Conservation (phyloP, 2,329 filamentous ascomycete species). For the Ilyonectria mors-panacis region DNA sequence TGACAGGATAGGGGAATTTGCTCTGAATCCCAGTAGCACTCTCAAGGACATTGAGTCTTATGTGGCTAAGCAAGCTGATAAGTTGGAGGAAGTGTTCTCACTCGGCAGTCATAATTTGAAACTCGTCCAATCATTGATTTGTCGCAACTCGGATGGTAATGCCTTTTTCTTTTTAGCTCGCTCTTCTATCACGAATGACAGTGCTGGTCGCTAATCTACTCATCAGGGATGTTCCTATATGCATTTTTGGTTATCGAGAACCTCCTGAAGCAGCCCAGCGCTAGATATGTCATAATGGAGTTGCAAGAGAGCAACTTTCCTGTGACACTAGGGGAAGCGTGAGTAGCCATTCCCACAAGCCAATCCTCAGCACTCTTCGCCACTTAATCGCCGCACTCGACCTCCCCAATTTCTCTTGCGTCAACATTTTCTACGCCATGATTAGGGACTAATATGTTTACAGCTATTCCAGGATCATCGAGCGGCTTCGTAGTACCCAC, state of each 20-base stretch:
- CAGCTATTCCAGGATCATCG: conserved; percentile 51
- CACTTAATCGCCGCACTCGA: too few species aligned
- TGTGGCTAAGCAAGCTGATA: background rate
- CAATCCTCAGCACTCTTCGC: too few species aligned
- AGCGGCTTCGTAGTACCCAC: background rate
- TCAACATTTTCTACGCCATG: too few species aligned
- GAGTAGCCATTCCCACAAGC: background rate
- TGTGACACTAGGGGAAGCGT: background rate
- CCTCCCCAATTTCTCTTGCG: background rate
- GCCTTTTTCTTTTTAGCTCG: rapidly evolving
- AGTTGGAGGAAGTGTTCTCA: background rate
- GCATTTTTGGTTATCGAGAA: conserved; percentile 50
- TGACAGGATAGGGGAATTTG: background rate
- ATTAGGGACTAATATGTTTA: background rate
- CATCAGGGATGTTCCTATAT: conserved; percentile 52
- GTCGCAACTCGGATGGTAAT: conserved; percentile 10
- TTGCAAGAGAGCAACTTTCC: conserved; percentile 22
- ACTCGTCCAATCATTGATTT: background rate
- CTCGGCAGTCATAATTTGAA: background rate
- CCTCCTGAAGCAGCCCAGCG: conserved; percentile 41
- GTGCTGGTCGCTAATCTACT: background rate
- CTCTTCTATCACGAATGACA: background rate
- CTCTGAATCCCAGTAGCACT: background rate
- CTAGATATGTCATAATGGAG: conserved; percentile 1
- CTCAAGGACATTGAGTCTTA: conserved; percentile 19